Evolutionary conservation across 202 grass and related monocot species (phyloP), one percentile per base, ranked within the genome.

Genomic region (Musa balbisiana): DNA sequence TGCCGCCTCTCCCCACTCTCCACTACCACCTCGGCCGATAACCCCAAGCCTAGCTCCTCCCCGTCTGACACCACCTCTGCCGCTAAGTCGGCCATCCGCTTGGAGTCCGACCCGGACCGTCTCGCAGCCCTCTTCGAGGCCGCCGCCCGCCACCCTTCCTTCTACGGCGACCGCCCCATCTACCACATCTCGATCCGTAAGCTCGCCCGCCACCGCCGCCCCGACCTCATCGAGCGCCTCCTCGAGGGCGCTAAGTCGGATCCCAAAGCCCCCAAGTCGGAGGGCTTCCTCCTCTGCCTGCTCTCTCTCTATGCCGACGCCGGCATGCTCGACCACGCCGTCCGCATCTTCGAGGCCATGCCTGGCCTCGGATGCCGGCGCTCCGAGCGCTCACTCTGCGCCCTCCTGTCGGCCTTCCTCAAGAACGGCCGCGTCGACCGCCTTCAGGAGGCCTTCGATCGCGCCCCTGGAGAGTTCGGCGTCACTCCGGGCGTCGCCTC

Each of bases 271-370:
- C 84, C 86, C 54, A 83, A 82, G 21, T 91, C 91, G 65, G 88
- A 91, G 80, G 86, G 88, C 58, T 95, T 95, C 77, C 88, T 91
- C 43, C 17, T 95, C 73, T 88, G 86, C 77, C 79, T 95, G 60
- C 81, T 95, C 74, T 59, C 59, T 27, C 88, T 95, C 54, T 95
- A 95, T 79, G 84, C 91, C 50, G 65, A 73, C 52, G 83, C 85
- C 1, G 73, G 62, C 3, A 95, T 95, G 91, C 83, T 89, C 64
- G 82, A 85, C 64, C 88, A 95, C 75, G 83, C 86, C 29, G 83
- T 91, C 70, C 71, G 84, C 77, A 76, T 82, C 51, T 91, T 95
- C 88, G 74, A 81, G 11, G 49, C 43, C 16, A 71, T 71, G 19
- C 49, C 69, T 3, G n/a, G 16, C 78, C 82, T 82, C 80, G 83